phyloP scores from a whole-genome alignment of 2,329 filamentous ascomycete species.

The Hypoxylon sp. region DNA sequence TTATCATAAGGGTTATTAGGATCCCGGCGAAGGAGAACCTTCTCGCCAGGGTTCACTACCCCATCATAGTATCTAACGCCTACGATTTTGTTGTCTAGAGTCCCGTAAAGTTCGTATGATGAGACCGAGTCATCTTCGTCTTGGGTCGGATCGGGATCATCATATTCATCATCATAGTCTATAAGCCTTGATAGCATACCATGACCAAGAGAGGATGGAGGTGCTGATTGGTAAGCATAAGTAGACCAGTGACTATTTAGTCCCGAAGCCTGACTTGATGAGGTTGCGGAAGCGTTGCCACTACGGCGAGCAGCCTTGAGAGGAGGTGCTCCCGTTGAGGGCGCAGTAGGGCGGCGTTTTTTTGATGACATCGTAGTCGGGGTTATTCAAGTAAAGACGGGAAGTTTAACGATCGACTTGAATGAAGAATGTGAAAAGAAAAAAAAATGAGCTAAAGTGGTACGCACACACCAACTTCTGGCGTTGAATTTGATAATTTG shows the following conservation, averaged over 20 bases:
- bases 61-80: slow-evolving; percentile 69
- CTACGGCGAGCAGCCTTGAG: slow-evolving; percentile 41
- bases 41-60: slow-evolving; percentile 70
- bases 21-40: slow-evolving; percentile 71
- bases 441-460: neutral
- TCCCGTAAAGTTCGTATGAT: slow-evolving; percentile 63
- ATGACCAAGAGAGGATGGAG: slow-evolving; percentile 42
- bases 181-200: slow-evolving; percentile 40
- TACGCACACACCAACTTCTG: neutral
- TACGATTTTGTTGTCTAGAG: slow-evolving; percentile 69
- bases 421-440: neutral
- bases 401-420: neutral
- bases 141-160: slow-evolving; percentile 62
- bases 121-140: slow-evolving; percentile 57
- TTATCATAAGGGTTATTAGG: slow-evolving; percentile 75
- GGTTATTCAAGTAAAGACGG: neutral
- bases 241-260: slow-evolving; percentile 29
- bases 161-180: slow-evolving; percentile 56
- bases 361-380: slow-evolving; percentile 31
- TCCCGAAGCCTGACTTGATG: slow-evolving; percentile 32
- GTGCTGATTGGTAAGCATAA: slow-evolving; percentile 20
- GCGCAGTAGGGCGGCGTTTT: slow-evolving; percentile 42
- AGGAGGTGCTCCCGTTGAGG: slow-evolving; percentile 25
- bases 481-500: neutral
- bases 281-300: slow-evolving; percentile 13